Conservation (phyloP, 75 land plant genomes). For the Larix kaempferi region DNA sequence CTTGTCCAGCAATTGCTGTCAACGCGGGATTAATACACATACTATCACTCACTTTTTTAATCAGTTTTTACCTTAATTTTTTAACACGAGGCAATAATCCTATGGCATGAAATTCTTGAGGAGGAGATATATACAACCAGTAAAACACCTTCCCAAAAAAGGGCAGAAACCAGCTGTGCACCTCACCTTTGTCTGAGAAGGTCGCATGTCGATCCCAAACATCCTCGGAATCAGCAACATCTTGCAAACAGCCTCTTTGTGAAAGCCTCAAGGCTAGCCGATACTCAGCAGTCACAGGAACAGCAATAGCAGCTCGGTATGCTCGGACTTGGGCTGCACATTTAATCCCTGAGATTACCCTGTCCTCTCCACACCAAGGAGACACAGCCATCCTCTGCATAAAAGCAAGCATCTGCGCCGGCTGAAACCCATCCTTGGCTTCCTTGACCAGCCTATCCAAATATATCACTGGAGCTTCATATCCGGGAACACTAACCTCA, state of each 20-base stretch:
- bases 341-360: slow-evolving; percentile 18
- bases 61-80: no score
- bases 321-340: slow-evolving; percentile 30
- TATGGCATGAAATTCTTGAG: no score
- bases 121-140: no score
- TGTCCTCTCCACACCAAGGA: slow-evolving; percentile 24
- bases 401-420: slow-evolving; percentile 37
- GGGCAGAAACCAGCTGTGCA: neutral
- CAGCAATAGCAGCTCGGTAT: slow-evolving; percentile 28
- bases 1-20: no score
- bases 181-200: neutral
- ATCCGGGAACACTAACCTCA: slow-evolving; percentile 40
- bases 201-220: neutral
- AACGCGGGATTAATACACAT: no score
- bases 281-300: neutral
- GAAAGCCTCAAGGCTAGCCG: neutral
- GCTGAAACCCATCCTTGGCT: slow-evolving; percentile 38
- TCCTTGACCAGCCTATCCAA: slow-evolving; percentile 29
- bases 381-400: slow-evolving; percentile 37
- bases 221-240: neutral
- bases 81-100: no score
- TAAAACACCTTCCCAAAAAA: no score
- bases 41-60: no score
- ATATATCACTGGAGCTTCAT: slow-evolving; percentile 37
- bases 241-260: neutral